Conservation (phyloP, 495 filamentous ascomycete genomes). For the Podospora comata region DNA sequence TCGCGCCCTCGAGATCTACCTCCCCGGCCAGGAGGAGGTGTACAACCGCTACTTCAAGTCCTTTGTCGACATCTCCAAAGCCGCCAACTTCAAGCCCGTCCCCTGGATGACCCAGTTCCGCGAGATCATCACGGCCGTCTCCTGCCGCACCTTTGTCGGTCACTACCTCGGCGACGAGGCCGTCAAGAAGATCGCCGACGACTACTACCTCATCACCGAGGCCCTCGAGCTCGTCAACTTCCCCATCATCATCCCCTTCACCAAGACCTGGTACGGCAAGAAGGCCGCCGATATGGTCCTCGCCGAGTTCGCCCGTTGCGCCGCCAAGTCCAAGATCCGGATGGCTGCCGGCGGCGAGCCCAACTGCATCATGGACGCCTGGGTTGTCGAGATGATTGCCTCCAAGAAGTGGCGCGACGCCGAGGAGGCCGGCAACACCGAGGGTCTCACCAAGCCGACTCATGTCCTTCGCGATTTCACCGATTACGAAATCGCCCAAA, state of each 20-base stretch:
- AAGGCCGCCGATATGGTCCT: conserved; percentile 91
- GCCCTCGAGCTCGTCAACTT: conserved; percentile 98
- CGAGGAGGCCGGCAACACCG: conserved; percentile 64
- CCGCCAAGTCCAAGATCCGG: conserved; percentile 85
- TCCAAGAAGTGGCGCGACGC: conserved; percentile 73
- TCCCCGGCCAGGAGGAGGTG: conserved; percentile 88
- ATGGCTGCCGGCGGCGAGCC: conserved; percentile 88
- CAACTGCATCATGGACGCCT: conserved; percentile 91
- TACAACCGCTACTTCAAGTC: conserved; percentile 81
- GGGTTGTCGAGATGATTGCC: conserved; percentile 81
- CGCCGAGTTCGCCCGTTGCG: conserved; percentile 83
- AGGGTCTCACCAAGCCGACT: conserved; percentile 72
- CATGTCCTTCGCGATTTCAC: conserved; percentile 81
- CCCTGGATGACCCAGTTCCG: conserved; percentile 93
- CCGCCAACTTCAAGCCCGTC: conserved; percentile 64
- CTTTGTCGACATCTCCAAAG: conserved; percentile 71
- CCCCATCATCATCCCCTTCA: conserved; percentile 94
- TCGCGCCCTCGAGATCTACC: conserved; percentile 78
- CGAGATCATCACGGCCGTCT: conserved; percentile 92
- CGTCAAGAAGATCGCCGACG: conserved; percentile 92
- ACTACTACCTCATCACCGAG: conserved; percentile 94
- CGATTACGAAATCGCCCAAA: conserved; percentile 91
- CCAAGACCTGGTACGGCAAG: conserved; percentile 96
- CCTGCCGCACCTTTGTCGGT: conserved; percentile 93
- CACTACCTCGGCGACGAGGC: conserved; percentile 88